Evolutionary conservation across 1,139 yeast genomes (phyloP).

Genomic region (Trichomonascaceae sp.): DNA sequence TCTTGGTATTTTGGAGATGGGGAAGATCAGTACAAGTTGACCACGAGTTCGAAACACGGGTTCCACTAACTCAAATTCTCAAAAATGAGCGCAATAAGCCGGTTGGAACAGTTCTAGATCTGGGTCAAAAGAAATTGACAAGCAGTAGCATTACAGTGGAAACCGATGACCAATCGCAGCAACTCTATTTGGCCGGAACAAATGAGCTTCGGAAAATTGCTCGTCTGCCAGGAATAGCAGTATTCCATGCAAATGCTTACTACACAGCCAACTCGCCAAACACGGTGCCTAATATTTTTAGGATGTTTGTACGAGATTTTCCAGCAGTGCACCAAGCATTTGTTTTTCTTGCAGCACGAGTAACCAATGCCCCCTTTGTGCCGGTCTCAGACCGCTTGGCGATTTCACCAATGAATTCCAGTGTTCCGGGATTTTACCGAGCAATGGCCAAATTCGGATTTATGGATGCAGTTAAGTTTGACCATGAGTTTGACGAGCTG

Average conservation of each 20-base stretch:
- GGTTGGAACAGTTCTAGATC: constrained; percentile 7
- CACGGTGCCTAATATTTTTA: constrained; percentile 17
- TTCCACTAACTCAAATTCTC: constrained; percentile 2
- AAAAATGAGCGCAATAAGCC: constrained; percentile 13
- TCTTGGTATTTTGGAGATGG: constrained; percentile 46
- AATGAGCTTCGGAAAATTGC: constrained; percentile 6
- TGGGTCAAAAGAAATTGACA: constrained; percentile 9
- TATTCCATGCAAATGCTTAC: constrained; percentile 7
- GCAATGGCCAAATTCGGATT: constrained; percentile 29
- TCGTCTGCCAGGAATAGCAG: constrained; percentile 8
- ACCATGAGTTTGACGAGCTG: constrained; percentile 1
- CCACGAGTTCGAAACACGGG: constrained; percentile 31
- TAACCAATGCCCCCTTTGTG: constrained; percentile 40
- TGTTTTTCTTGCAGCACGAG: constrained; percentile 39
- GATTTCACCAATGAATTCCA: constrained; percentile 32
- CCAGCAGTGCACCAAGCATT: constrained; percentile 41
- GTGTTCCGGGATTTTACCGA: constrained; percentile 41
- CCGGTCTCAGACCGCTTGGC: constrained; percentile 37
- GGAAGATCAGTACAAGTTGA: constrained; percentile 20
- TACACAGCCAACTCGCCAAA: constrained; percentile 10
- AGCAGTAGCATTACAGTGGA: constrained; percentile 14
- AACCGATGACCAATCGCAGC: neutral
- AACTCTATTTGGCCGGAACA: constrained; percentile 5
- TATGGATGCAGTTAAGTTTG: constrained; percentile 4
- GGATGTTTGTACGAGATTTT: constrained; percentile 31